Evolutionary conservation across 495 filamentous ascomycete genomes (phyloP), one percentile per base, ranked within the genome.

Genomic region (Acidiella bohemica): DNA sequence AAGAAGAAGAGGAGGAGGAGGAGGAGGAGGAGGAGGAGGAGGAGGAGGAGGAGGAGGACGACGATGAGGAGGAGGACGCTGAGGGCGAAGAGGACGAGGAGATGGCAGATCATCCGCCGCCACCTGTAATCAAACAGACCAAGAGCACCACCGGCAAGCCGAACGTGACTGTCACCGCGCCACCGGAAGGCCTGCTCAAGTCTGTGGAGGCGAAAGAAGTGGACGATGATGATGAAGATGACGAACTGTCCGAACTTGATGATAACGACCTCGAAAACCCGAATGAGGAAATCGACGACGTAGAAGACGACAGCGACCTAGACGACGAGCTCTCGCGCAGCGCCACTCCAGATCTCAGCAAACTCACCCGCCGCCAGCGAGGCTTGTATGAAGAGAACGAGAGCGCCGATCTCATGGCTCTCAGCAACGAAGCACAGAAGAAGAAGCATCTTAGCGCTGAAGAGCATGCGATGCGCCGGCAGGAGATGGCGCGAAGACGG

Each of bases 401-500:
- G 28, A 9, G 5, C 4, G 36, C 75, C 33, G 71, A 72, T n/a
- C 68, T 87, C 37, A 58, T 96, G 59, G 84, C 92, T 51, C 65
- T 97, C 8, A 87, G 86, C 2, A 90, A 93, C 67, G 85, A 93
- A 62, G 83, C 87, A 17, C 85, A 92, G 67, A 81, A 80, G 39
- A 95, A 95, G 63, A 93, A 93, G 54, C 73, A 80, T 53, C 61
- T 96, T 28, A 94, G 88, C 0, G 87, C 84, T 0, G 90, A 96
- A 55, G 92, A 97, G 54, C 76, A 92, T 41, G 84, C 84, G 24
- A 93, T 96, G 81, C 77, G 93, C 13, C 73, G 90, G 29, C 81
- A 84, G 5, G 90, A 97, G 59, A 97, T 97, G 90, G 90, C 90
- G 19, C 71, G 90, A 13, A 78, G 90, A 23, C 67, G 90, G 36